Evolutionary conservation across 2,329 filamentous ascomycete species (phyloP), one percentile per base, ranked within the genome.

Genomic region (Alternaria gaisen): DNA sequence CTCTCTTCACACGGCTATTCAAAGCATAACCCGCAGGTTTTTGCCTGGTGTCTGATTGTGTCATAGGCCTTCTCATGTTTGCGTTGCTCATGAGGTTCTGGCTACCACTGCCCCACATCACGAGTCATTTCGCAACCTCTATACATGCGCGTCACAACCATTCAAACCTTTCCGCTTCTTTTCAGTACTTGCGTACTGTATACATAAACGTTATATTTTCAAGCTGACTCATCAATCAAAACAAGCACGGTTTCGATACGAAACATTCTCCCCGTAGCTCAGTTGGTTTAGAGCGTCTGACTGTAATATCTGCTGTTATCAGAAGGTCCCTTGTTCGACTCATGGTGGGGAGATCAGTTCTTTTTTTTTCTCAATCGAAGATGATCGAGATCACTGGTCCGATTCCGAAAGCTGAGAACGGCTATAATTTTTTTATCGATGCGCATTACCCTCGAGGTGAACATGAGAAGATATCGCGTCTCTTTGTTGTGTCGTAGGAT

Each of bases 301-400:
- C 72, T 74, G 73, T 73, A 75, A 76, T 73, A 69, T 65, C 58
- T 60, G 54, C 71, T 75, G 71, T 69, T 60, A 75, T 72, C 73
- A 66, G 74, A 76, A 77, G 71, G 74, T 71, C 68, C 67, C 68
- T 71, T 66, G 67, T 71, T 71, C 68, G 68, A 71, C 34, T 38
- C 34, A 38, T 38, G 34, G 34, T 38, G 34, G 34, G 34, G 34
- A 18, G 34, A 38, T 38, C 34, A 38, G 7, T 38, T 38, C 32
- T 16, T 36, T 36, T 36, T 36, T 34, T 34, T 14, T 34, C 16
- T 5, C 8, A 10, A 5, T 10, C 8, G 28, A 10, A 28, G 28
- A 28, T 28, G 28, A 28, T 8, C 8, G 10, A 3, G 28, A 11
- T 11, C 10, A 30, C 10, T 30, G 28, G 3, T 30, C 4, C 10